Percentiles rank a stretch among this genome's conserved stretches.
Conservation (phyloP, 2,329 filamentous ascomycete genomes). For the Penicillium sp. region DNA sequence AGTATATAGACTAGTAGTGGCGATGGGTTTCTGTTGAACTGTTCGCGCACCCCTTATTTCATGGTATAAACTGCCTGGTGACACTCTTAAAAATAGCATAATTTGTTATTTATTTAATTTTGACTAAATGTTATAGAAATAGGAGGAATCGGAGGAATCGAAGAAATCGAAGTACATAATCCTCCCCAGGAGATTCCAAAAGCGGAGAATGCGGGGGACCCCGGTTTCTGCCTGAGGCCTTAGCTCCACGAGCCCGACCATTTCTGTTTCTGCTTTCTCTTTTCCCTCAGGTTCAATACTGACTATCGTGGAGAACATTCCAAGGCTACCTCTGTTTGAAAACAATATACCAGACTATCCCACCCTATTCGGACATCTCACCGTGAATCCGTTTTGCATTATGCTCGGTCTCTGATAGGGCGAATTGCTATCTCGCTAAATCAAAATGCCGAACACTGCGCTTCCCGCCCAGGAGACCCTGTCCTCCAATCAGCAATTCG, state of each 20-base stretch:
- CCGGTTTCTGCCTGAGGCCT: conserved; percentile 25
- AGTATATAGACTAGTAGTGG: neutral
- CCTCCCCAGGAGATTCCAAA: neutral
- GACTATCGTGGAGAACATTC: conserved; percentile 9
- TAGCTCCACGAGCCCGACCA: conserved; percentile 6
- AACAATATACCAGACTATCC: neutral
- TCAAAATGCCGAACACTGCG: conserved; percentile 38
- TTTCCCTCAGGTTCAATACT: conserved; percentile 13
- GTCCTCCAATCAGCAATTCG: conserved; percentile 22
- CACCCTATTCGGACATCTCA: neutral
- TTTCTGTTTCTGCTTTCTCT: conserved; percentile 6
- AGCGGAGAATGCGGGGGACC: conserved; percentile 28
- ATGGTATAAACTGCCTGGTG: neutral
- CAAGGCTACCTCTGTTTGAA: neutral
- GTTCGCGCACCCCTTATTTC: neutral
- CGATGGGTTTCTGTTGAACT: neutral
- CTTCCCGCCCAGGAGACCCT: conserved; percentile 24
- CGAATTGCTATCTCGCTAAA: conserved; percentile 29
- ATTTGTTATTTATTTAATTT: no score
- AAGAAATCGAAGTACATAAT: neutral
- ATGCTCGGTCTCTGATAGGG: conserved; percentile 26
- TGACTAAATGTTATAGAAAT: neutral
- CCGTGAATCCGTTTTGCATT: conserved; percentile 10
- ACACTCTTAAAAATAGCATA: neutral
- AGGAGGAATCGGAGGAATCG: neutral